A percentile compares a stretch with the other conserved stretches of the same genome.
phyloP scores from a whole-genome alignment of 2,329 filamentous ascomycete species.

The Fusarium veterinarium region DNA sequence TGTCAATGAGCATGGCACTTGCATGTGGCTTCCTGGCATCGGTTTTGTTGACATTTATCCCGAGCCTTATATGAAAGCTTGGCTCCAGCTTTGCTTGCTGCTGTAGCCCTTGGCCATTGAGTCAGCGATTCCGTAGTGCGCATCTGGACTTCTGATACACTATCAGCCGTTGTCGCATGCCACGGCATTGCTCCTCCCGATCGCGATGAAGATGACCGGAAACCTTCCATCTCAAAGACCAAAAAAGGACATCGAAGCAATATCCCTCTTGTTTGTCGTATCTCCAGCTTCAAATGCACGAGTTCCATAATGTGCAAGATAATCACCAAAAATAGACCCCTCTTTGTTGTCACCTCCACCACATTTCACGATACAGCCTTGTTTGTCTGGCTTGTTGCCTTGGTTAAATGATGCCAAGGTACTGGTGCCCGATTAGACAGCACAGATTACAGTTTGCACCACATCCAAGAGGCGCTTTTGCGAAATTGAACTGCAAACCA shows the following conservation, averaged over 20 bases:
- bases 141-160: not conserved
- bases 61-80: slow-evolving; percentile 5
- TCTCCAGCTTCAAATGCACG: not conserved
- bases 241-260: not conserved
- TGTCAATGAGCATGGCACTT: not conserved
- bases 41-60: slow-evolving; percentile 11
- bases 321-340: not conserved
- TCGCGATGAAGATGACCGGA: not conserved
- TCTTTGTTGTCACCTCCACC: not conserved
- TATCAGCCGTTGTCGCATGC: not conserved
- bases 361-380: slow-evolving; percentile 19
- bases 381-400: not conserved
- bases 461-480: not conserved
- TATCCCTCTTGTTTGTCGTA: not conserved
- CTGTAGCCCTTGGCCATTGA: not conserved
- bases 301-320: not conserved
- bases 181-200: not conserved
- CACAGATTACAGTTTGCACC: not conserved
- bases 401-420: not conserved
- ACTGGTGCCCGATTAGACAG: not conserved
- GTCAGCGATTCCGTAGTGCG: not conserved
- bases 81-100: not conserved
- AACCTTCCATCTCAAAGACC: not conserved
- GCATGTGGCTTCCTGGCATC: not conserved
- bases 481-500: not conserved